phyloP scores from a whole-genome alignment of 306 rosid genomes.

The Inga laurina region DNA sequence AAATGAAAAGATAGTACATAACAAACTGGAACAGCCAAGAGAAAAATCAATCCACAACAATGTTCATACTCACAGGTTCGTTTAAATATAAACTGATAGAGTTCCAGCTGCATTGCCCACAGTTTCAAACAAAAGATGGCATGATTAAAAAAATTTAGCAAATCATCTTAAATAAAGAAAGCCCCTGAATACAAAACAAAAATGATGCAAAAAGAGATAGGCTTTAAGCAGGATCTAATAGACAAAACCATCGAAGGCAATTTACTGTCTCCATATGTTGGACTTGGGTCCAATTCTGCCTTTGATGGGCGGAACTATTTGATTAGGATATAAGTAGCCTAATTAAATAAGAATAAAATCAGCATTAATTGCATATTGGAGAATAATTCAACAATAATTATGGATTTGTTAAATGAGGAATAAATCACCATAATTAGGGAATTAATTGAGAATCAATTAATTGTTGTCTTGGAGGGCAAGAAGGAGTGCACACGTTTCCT shows the following conservation, averaged over 20 bases:
- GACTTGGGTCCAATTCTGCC: too few species aligned
- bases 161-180: too few species aligned
- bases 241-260: conserved; percentile 80
- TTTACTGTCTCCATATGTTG: conserved; percentile 73
- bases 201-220: background rate
- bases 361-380: too few species aligned
- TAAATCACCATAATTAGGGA: too few species aligned
- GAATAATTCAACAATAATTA: too few species aligned
- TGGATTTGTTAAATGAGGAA: too few species aligned
- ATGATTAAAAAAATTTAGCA: background rate
- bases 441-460: too few species aligned
- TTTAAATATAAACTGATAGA: background rate
- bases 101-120: background rate
- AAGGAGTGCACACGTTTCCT: too few species aligned
- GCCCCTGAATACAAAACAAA: background rate
- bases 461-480: too few species aligned
- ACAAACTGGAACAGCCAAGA: background rate
- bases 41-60: background rate
- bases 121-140: background rate
- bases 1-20: background rate
- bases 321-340: too few species aligned
- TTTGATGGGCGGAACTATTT: too few species aligned
- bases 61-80: background rate
- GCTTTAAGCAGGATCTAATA: background rate
- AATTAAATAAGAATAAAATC: too few species aligned